These are phyloP conservation scores for Setaria italica DNA, from an alignment of 202 grass and related monocot species.

Conservation along the genomic window DNA sequence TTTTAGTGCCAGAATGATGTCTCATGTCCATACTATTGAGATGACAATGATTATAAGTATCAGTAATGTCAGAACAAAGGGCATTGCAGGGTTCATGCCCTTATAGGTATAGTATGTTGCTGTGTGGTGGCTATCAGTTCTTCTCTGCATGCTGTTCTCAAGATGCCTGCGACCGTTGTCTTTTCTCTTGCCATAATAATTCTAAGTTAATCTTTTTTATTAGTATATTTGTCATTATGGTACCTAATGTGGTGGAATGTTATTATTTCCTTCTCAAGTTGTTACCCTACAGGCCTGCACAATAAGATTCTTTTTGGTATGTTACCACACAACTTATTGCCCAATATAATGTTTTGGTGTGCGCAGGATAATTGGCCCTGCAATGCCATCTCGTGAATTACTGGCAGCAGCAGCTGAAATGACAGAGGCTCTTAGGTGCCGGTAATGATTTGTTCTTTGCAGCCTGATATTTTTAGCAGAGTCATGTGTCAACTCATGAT, in stretches of 20 bases:
- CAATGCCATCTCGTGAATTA: slow-evolving; percentile 97
- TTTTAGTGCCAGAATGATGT: not conserved
- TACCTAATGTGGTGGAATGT: not conserved
- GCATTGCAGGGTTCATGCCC: not conserved
- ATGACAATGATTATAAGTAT: not conserved
- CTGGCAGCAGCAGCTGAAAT: slow-evolving; percentile 93
- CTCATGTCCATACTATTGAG: not conserved
- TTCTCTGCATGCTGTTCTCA: slow-evolving; percentile 4
- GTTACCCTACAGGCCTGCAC: not conserved
- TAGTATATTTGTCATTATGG: not conserved
- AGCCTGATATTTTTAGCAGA: slow-evolving; percentile 14
- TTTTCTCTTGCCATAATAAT: slow-evolving; percentile 27
- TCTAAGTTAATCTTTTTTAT: slow-evolving; percentile 13
- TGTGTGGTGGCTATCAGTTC: slow-evolving; percentile 11
- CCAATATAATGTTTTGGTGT: slow-evolving; percentile 27
- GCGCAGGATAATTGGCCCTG: slow-evolving; percentile 86
- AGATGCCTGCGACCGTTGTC: not conserved
- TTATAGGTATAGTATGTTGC: not conserved
- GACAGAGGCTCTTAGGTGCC: slow-evolving; percentile 77
- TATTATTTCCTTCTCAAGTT: slow-evolving; percentile 24
- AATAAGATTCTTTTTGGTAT: slow-evolving; percentile 20
- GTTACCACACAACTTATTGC: slow-evolving; percentile 8
- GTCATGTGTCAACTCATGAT: not conserved
- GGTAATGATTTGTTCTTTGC: slow-evolving; percentile 51
- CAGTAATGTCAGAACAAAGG: not conserved